Conservation (phyloP, 176 grass and related monocot genomes). For the Oryza rufipogon region DNA sequence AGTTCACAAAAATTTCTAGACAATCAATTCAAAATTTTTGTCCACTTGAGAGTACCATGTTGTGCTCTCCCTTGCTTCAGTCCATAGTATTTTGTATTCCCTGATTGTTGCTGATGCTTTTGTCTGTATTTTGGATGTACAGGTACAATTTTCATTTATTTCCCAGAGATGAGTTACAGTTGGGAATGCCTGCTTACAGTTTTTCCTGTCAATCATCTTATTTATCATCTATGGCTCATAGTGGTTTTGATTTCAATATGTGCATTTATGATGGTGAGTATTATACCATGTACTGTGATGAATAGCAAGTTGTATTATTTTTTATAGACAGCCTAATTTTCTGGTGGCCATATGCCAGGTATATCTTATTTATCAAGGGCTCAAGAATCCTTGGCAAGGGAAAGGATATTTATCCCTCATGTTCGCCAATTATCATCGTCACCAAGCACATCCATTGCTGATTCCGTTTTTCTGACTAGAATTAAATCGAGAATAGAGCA, state of each 20-base stretch:
- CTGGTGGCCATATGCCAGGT: constrained; percentile 52
- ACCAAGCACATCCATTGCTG: constrained; percentile 60
- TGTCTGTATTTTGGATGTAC: constrained; percentile 36
- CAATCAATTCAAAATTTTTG: background rate
- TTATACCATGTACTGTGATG: background rate
- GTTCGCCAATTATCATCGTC: constrained; percentile 28
- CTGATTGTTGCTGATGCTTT: constrained; percentile 21
- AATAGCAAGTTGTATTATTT: constrained; percentile 23
- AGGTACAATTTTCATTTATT: constrained; percentile 99
- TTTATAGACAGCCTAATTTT: constrained; percentile 23
- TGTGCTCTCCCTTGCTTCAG: background rate
- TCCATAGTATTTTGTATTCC: background rate
- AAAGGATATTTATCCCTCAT: constrained; percentile 49
- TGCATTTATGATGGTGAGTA: constrained; percentile 91
- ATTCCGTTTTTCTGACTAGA: constrained; percentile 81
- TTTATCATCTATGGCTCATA: constrained; percentile 76
- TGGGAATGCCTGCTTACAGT: constrained; percentile 85
- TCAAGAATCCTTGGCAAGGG: constrained; percentile 81
- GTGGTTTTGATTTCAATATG: constrained; percentile 98
- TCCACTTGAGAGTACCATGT: background rate
- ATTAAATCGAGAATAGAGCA: constrained; percentile 64
- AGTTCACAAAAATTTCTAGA: background rate
- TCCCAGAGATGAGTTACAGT: constrained; percentile 75
- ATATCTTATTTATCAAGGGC: constrained; percentile 95
- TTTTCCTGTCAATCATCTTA: constrained; percentile 92